These are phyloP conservation scores for Incumbomyces delicatus DNA, from an alignment of 2,329 filamentous ascomycete genomes.

Conservation along the genomic window DNA sequence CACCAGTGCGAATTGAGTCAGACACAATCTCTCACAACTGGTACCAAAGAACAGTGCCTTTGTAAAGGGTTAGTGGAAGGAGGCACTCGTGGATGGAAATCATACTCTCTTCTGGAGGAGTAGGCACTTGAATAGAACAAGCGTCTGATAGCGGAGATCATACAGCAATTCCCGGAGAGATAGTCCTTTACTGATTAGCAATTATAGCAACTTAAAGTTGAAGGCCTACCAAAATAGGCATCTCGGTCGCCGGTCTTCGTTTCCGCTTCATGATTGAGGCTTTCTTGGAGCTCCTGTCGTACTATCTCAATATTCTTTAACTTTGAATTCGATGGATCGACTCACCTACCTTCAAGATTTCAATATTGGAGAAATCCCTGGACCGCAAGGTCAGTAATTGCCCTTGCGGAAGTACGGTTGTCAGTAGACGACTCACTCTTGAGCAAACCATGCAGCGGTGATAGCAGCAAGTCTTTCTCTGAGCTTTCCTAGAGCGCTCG, in stretches of 20 bases:
- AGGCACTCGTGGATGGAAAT: neutral
- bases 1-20: conserved; percentile 95
- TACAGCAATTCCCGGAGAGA: conserved; percentile 84
- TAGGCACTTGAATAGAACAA: conserved; percentile 88
- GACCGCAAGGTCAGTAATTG: conserved; percentile 1
- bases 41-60: conserved; percentile 98
- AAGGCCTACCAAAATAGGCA: conserved; percentile 66
- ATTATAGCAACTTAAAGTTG: neutral
- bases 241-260: conserved; percentile 66
- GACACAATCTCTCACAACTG: conserved; percentile 89
- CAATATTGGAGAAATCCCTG: conserved; percentile 77
- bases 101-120: conserved; percentile 85
- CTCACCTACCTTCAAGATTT: conserved; percentile 60
- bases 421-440: conserved; percentile 46
- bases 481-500: conserved; percentile 80
- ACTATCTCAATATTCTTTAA: conserved; percentile 9
- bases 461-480: conserved; percentile 83
- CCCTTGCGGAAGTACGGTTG: conserved; percentile 6
- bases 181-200: conserved; percentile 38
- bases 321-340: neutral
- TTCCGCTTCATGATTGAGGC: conserved; percentile 51
- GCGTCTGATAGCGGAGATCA: conserved; percentile 88
- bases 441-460: conserved; percentile 91
- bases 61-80: neutral
- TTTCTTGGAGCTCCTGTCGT: conserved; percentile 72